Percentiles rank a stretch among this genome's conserved stretches.
Evolutionary conservation across 2,329 filamentous ascomycete genomes (phyloP).

Genomic region (Sporothrix brunneoviolacea): DNA sequence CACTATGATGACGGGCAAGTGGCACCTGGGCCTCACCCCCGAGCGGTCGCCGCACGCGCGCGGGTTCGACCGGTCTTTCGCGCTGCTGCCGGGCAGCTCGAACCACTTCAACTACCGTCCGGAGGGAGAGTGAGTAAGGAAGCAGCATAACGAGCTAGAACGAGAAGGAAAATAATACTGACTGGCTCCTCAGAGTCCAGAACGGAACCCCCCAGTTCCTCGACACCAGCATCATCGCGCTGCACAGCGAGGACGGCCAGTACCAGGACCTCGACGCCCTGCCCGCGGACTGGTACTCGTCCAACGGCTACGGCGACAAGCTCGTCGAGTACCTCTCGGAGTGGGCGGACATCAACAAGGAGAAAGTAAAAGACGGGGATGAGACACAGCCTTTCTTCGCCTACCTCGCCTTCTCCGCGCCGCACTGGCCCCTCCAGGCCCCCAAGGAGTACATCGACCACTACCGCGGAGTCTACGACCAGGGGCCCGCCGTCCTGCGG

Average conservation of each 20-base stretch:
- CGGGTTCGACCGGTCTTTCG: conserved; percentile 54
- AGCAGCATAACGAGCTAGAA: no score
- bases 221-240: conserved; percentile 33
- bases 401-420: conserved; percentile 55
- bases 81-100: conserved; percentile 53
- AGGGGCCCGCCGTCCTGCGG: conserved; percentile 52
- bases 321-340: conserved; percentile 47
- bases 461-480: conserved; percentile 54
- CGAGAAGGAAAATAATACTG: no score
- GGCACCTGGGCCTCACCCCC: conserved; percentile 54
- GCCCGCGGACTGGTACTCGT: conserved; percentile 45
- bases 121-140: no score
- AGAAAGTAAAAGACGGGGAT: no score
- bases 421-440: conserved; percentile 58
- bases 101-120: conserved; percentile 37
- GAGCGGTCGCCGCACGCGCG: conserved; percentile 23
- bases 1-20: conserved; percentile 57
- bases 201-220: conserved; percentile 34
- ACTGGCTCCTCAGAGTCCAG: conserved; percentile 28
- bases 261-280: conserved; percentile 20
- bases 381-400: conserved; percentile 48
- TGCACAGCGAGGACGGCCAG: conserved; percentile 33
- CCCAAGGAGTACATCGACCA: conserved; percentile 47
- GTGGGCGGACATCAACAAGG: no score
- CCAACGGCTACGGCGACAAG: conserved; percentile 44